Evolutionary conservation across 2,329 filamentous ascomycete species (phyloP), one percentile per base, ranked within the genome.

Genomic region (Corynespora cassiicola): DNA sequence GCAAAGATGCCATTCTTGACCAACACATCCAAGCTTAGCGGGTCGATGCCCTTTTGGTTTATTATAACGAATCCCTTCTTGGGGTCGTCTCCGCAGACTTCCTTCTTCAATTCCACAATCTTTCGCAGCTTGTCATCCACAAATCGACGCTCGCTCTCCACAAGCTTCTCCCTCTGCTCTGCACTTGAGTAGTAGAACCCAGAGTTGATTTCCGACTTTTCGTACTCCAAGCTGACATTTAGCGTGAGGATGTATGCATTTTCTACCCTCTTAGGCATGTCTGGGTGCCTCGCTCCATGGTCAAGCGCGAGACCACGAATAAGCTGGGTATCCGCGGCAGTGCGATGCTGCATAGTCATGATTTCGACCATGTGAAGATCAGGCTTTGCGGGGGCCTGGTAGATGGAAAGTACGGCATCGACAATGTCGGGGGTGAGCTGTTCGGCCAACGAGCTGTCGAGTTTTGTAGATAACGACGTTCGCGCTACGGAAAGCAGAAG

Each of bases 341-440:
- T 90, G 57, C 92, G 88, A 76, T 99, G 94, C 76, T 99, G 94
- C 92, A 99, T 97, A 70, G 95, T 97, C 94, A 99, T 99, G 61
- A 99, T 97, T 74, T 99, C 94, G 54, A 99, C 81, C 94, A 99
- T 99, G 77, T 97, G 92, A 63, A 99, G 74, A 73, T 99, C 94
- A 39, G 95, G 95, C 76, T 97, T 97, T 48, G 83, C 84, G 17
- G 89, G 89, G 12, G 88, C 77, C 69, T 90, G 81, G 77, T 96
- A 91, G 69, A 99, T 99, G 51, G 94, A 83, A 40, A 99, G 84
- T 31, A 99, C 94, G 43, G 94, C 88, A 68, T 99, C 94, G 63
- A 97, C 94, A 62, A 99, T 96, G 60, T 90, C 88, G 41, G 94
- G 90, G 0, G 91, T 97, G 47, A 99, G 84, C 68, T 91, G 88